Evolutionary conservation across 2,329 filamentous ascomycete species (phyloP).

Genomic region (Neonectria faginata): DNA sequence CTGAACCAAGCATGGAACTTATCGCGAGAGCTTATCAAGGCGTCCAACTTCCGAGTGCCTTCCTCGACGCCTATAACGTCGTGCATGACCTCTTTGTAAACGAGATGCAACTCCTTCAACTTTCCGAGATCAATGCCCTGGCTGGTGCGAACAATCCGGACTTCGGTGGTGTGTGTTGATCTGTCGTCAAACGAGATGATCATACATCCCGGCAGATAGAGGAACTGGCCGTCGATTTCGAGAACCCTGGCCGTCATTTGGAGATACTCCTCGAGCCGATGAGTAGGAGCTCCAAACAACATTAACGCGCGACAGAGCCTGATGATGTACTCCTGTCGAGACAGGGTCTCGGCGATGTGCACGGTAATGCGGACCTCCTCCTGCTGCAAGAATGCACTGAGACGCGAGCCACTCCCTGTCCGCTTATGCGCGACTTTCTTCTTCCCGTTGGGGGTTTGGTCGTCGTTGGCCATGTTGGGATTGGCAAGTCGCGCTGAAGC

Average conservation of each 20-base stretch:
- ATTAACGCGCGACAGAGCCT: constrained; percentile 87
- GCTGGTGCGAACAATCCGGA: constrained; percentile 70
- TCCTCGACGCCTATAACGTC: constrained; percentile 70
- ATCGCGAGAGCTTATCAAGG: constrained; percentile 64
- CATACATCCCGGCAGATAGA: constrained; percentile 93
- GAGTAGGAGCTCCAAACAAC: constrained; percentile 89
- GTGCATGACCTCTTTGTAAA: constrained; percentile 75
- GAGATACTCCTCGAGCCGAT: constrained; percentile 90
- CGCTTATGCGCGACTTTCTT: constrained; percentile 54
- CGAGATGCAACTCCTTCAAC: constrained; percentile 69
- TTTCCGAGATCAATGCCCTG: constrained; percentile 72
- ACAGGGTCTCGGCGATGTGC: constrained; percentile 74
- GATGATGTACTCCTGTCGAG: constrained; percentile 83
- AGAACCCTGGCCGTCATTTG: constrained; percentile 85
- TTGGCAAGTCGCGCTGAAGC: constrained; percentile 59
- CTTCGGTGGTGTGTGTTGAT: constrained; percentile 73
- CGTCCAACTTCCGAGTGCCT: constrained; percentile 64
- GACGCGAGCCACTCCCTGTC: constrained; percentile 50
- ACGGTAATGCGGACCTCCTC: constrained; percentile 61
- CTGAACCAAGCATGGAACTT: constrained; percentile 65
- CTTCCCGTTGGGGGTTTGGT: constrained; percentile 41
- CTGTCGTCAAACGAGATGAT: constrained; percentile 87
- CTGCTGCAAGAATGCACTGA: constrained; percentile 56
- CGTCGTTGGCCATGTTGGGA: constrained; percentile 40
- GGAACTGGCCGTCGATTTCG: constrained; percentile 87